Evolutionary conservation across 805 yeast species (phyloP).

Genomic region (Pichia rugopelliculosa): DNA sequence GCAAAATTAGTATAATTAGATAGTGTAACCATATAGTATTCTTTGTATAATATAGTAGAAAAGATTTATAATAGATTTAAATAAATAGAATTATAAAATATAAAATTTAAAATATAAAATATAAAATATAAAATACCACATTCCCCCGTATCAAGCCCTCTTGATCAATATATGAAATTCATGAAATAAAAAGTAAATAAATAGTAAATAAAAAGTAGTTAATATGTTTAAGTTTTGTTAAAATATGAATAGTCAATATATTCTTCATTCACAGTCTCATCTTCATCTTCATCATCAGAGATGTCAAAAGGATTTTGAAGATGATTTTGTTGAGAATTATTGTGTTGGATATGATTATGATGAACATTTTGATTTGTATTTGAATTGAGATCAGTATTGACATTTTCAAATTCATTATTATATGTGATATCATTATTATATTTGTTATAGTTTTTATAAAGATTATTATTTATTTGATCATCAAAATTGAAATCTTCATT

Average conservation of each 20-base stretch:
- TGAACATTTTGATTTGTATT: too few relatives aligned
- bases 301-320: background rate
- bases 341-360: background rate
- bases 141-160: constrained; percentile 1
- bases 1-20: background rate
- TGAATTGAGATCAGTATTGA: background rate
- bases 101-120: too few relatives aligned
- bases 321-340: background rate
- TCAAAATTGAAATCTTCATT: background rate
- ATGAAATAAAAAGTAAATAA: too few relatives aligned
- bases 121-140: too few relatives aligned
- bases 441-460: too few relatives aligned
- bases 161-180: background rate
- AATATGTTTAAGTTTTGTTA: background rate
- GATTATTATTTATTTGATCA: too few relatives aligned
- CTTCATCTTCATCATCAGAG: background rate
- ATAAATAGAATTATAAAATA: too few relatives aligned
- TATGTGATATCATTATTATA: background rate
- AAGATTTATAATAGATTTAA: too few relatives aligned
- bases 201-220: too few relatives aligned
- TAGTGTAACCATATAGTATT: too few relatives aligned
- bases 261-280: too few relatives aligned
- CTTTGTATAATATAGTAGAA: too few relatives aligned
- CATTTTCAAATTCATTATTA: background rate
- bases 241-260: background rate